Base-by-base conservation (phyloP, 2,329 filamentous ascomycete species). In the Rutstroemia sp. region DNA sequence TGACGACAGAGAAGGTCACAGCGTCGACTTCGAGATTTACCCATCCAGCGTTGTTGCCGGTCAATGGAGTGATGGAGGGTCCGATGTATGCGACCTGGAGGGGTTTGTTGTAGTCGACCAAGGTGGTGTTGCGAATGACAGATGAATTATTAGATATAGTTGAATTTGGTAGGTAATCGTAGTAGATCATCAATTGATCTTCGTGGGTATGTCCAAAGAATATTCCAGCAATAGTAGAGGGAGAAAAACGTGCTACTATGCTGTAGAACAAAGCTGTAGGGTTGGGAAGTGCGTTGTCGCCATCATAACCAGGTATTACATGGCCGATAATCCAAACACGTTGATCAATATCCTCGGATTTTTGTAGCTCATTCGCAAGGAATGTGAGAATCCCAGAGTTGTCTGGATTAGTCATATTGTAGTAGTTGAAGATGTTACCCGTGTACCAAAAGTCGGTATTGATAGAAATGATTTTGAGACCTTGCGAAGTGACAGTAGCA, bases 161-260 rank as follows among this genome's bases (percentile, higher is more conserved):
- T 5, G 52, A 54, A 25, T 54, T 49, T 40, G 52, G 45, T 16
- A 54, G 45, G 40, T 63, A 67, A 56, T 67, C 64, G 48, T 69
- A 69, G 55, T 65, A 69, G 34, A 69, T 62, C 27, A 66, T 61
- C 5, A 70, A 68, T 48, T 70, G 62, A 42, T 70, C 68, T 17
- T 64, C 63, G 57, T 71, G 69, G 2, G 69, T 70, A 57, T 71
- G 69, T 9, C 68, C 68, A 54, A 63, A 70, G 58, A 70, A 71
- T 47, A 68, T 58, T 12, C 63, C 68, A 14, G 66, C 64, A 17
- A 68, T 68, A 1, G 68, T 71, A 8, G 63, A 63, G 21, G 58
- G 54, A 3, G 52, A 58, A 19, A 54, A 63, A 8, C 68, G 66
- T 40, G 64, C 50, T 23, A 67, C 57, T 40, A 67, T 67, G 2